phyloP scores from a whole-genome alignment of 2,329 filamentous ascomycete species.

The Alternaria viburni region DNA sequence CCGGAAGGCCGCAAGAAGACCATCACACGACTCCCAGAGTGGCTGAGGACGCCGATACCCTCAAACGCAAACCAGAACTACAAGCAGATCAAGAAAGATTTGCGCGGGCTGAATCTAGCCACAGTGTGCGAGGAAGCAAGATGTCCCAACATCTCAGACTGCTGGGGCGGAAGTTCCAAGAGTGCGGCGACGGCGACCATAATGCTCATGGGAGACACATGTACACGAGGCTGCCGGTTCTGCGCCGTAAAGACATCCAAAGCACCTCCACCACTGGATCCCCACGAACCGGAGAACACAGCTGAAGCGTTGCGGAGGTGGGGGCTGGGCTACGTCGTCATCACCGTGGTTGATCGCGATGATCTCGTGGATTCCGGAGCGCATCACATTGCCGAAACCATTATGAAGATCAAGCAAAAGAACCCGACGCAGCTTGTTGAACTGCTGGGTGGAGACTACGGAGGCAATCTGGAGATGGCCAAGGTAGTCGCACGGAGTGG shows the following conservation, averaged over 20 bases:
- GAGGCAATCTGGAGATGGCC: slow-evolving; percentile 86
- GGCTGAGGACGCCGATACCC: slow-evolving; percentile 96
- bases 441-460: slow-evolving; percentile 85
- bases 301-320: slow-evolving; percentile 90
- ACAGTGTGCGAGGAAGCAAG: slow-evolving; percentile 98
- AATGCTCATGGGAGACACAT: slow-evolving; percentile 99
- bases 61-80: slow-evolving; percentile 80
- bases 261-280: slow-evolving; percentile 79
- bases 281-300: slow-evolving; percentile 95
- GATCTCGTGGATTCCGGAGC: slow-evolving; percentile 90
- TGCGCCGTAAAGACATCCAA: slow-evolving; percentile 93
- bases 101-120: slow-evolving; percentile 86
- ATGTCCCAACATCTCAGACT: slow-evolving; percentile 97
- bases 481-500: slow-evolving; percentile 82
- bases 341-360: slow-evolving; percentile 93
- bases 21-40: slow-evolving; percentile 80
- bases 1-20: slow-evolving; percentile 68
- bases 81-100: slow-evolving; percentile 92
- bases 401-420: slow-evolving; percentile 85
- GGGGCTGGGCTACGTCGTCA: slow-evolving; percentile 94
- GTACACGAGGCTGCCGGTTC: slow-evolving; percentile 94
- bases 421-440: slow-evolving; percentile 77
- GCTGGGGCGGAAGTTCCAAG: slow-evolving; percentile 92
- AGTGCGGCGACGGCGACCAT: slow-evolving; percentile 94
- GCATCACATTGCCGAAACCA: slow-evolving; percentile 89